These are phyloP conservation scores for Eremothecium cymbalariae DNA, from an alignment of 1,139 yeast species.

Conservation along the genomic window DNA sequence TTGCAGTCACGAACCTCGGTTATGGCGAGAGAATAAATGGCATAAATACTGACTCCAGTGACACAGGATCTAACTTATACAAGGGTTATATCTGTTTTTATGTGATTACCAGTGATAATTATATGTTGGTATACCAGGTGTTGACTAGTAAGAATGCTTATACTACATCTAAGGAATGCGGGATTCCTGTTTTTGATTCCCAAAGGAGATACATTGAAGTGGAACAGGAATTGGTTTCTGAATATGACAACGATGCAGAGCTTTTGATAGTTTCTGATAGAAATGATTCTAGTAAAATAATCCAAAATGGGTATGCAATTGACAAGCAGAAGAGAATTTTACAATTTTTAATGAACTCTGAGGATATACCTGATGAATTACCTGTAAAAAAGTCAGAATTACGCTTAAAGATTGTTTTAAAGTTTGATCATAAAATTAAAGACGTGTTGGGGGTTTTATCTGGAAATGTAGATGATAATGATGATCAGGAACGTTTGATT, in stretches of 20 bases:
- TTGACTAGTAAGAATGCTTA: conserved; percentile 19
- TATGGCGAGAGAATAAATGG: conserved; percentile 19
- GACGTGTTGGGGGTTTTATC: conserved; percentile 32
- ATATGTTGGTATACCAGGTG: conserved; percentile 27
- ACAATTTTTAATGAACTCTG: conserved; percentile 19
- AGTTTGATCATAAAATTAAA: conserved; percentile 36
- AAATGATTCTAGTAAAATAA: conserved; percentile 31
- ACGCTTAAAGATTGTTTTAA: conserved; percentile 39
- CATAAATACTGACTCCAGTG: conserved; percentile 15
- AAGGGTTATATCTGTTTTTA: conserved; percentile 25
- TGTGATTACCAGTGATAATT: conserved; percentile 25
- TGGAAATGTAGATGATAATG: conserved; percentile 15
- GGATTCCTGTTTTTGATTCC: conserved; percentile 17
- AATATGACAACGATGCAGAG: conserved; percentile 32
- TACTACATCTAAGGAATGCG: conserved; percentile 26
- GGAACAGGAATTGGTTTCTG: conserved; percentile 10
- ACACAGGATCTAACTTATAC: conserved; percentile 11
- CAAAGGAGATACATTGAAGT: conserved; percentile 1
- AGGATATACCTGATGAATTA: conserved; percentile 24
- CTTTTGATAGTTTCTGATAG: conserved; percentile 36
- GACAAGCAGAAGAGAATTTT: conserved; percentile 31
- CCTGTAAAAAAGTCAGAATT: conserved; percentile 33
- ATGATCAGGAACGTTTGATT: conserved; percentile 24
- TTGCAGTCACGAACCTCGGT: conserved; percentile 21
- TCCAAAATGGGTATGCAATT: conserved; percentile 43